phyloP scores from a whole-genome alignment of 2,329 filamentous ascomycete species.

The Paraphoma chrysanthemicola region DNA sequence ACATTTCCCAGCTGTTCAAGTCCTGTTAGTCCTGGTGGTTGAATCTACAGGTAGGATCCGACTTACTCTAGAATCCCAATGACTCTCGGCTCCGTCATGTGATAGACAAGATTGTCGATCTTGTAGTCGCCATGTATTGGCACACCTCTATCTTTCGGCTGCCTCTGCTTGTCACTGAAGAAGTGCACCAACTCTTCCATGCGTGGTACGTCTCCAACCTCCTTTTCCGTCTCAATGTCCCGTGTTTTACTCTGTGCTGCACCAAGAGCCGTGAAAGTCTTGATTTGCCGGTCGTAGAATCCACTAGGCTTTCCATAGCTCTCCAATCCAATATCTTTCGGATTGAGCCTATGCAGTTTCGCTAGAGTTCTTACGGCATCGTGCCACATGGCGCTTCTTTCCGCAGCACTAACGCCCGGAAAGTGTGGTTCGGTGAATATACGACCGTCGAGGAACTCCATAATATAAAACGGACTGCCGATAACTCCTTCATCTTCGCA shows the following conservation, averaged over 20 bases:
- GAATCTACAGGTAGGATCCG: neutral
- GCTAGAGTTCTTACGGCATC: slow-evolving; percentile 82
- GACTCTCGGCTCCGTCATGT: slow-evolving; percentile 83
- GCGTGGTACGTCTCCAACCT: slow-evolving; percentile 82
- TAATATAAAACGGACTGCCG: slow-evolving; percentile 93
- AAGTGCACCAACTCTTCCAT: slow-evolving; percentile 80
- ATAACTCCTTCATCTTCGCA: slow-evolving; percentile 82
- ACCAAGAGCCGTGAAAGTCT: slow-evolving; percentile 80
- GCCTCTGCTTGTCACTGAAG: slow-evolving; percentile 71
- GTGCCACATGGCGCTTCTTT: slow-evolving; percentile 82
- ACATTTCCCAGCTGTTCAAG: slow-evolving; percentile 74
- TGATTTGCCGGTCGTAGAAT: slow-evolving; percentile 86
- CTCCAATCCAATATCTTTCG: slow-evolving; percentile 70
- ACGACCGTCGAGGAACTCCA: slow-evolving; percentile 91
- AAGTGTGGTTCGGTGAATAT: slow-evolving; percentile 89
- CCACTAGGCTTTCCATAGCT: slow-evolving; percentile 74
- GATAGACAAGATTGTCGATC: slow-evolving; percentile 71
- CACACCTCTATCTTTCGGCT: slow-evolving; percentile 77
- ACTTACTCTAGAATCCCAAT: slow-evolving; percentile 81
- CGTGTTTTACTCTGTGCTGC: slow-evolving; percentile 74
- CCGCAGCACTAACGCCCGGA: slow-evolving; percentile 70
- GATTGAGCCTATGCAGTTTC: slow-evolving; percentile 78
- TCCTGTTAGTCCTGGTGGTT: too few species aligned
- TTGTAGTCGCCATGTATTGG: slow-evolving; percentile 96
- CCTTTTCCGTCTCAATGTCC: slow-evolving; percentile 76